Conservation (phyloP, 2,329 filamentous ascomycete species). For the Exophiala dermatitidis region DNA sequence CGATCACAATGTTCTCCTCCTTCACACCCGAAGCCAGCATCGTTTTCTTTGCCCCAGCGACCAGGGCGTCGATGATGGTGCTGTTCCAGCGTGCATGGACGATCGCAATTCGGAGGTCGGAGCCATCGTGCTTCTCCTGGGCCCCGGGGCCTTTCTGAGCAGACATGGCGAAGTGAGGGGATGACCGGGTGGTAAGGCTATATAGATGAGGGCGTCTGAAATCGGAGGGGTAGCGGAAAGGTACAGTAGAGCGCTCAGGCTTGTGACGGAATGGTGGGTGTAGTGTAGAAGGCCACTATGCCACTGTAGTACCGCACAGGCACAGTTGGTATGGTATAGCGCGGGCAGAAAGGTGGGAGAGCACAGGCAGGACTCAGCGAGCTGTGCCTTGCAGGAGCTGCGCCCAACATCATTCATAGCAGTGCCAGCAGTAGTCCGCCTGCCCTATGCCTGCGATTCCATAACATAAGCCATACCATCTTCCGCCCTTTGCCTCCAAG, state of each 20-base stretch:
- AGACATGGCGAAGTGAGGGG: slow-evolving; percentile 35
- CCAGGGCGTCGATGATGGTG: slow-evolving; percentile 75
- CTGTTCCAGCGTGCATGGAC: slow-evolving; percentile 95
- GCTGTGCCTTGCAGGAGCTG: too few relatives aligned
- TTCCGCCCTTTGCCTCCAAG: neutral
- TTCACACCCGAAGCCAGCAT: slow-evolving; percentile 73
- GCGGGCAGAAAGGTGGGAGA: too few relatives aligned
- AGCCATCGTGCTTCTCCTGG: slow-evolving; percentile 54
- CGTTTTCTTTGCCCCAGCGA: slow-evolving; percentile 71
- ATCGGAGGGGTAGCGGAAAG: neutral
- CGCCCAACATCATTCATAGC: too few relatives aligned
- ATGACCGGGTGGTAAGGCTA: neutral
- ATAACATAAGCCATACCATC: neutral
- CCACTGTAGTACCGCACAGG: too few relatives aligned
- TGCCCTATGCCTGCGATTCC: neutral
- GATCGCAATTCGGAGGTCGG: slow-evolving; percentile 79
- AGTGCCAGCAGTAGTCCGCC: too few relatives aligned
- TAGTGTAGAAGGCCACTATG: too few relatives aligned
- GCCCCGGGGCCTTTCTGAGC: slow-evolving; percentile 58
- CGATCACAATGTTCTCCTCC: slow-evolving; percentile 78
- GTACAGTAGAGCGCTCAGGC: neutral
- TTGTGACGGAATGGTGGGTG: too few relatives aligned
- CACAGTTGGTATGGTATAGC: too few relatives aligned
- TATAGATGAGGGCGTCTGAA: neutral
- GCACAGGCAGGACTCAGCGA: too few relatives aligned